phyloP scores from a whole-genome alignment of 208 protist genomes.

The Herpetomonas samuelpessoai region DNA sequence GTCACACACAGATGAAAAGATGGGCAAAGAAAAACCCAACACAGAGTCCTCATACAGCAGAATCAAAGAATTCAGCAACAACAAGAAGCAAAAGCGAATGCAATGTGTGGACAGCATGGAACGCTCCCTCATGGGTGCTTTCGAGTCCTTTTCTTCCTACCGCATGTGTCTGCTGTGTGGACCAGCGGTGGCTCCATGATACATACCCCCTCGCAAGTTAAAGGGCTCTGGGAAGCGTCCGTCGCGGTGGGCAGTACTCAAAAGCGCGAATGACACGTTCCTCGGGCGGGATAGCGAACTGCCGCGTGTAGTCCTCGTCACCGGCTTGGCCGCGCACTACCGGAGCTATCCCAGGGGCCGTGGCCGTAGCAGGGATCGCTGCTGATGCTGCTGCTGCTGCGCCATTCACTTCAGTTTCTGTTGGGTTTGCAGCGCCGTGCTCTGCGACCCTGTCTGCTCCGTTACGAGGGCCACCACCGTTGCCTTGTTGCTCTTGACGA shows the following conservation, averaged over 20 bases:
- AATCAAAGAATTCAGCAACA: no score
- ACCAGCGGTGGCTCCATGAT: not conserved
- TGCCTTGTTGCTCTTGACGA: not conserved
- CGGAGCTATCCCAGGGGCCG: not conserved
- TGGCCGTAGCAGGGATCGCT: not conserved
- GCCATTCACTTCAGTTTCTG: not conserved
- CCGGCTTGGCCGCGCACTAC: not conserved
- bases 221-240: not conserved
- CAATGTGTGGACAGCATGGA: no score
- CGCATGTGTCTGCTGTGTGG: no score
- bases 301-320: conserved; percentile 29
- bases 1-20: no score
- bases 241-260: conserved; percentile 52
- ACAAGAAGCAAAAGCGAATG: no score
- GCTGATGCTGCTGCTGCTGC: not conserved
- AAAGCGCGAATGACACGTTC: conserved; percentile 56
- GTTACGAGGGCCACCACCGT: no score
- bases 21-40: no score
- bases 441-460: no score
- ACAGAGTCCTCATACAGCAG: no score
- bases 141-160: not conserved
- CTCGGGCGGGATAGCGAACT: conserved; percentile 33
- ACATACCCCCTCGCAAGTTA: not conserved
- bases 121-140: no score
- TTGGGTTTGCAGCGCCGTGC: not conserved